Evolutionary conservation across 1,284 basidiomycete genomes (phyloP).

Genomic region (Leccinum subfulvum): DNA sequence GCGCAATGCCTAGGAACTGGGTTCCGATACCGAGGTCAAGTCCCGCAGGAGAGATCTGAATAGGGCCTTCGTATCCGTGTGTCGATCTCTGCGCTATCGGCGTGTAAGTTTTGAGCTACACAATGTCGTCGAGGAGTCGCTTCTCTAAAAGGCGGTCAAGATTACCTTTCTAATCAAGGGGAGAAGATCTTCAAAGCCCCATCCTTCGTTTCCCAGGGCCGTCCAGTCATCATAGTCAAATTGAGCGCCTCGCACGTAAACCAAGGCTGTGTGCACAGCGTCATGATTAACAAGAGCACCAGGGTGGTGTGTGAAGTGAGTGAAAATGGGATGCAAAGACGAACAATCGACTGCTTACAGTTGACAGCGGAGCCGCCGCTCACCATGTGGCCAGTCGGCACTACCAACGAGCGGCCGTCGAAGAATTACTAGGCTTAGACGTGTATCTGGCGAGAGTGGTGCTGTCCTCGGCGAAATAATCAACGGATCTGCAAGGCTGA

Average conservation of each 20-base stretch:
- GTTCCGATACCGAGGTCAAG: conserved; percentile 5
- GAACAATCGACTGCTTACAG: not conserved
- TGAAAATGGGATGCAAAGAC: no score
- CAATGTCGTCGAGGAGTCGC: not conserved
- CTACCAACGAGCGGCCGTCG: conserved; percentile 5
- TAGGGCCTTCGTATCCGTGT: conserved; percentile 11
- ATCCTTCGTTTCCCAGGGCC: conserved; percentile 48
- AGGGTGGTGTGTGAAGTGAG: not conserved
- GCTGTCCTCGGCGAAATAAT: not conserved
- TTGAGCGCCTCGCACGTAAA: conserved; percentile 52
- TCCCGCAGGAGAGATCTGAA: conserved; percentile 3
- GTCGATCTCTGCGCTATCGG: conserved; percentile 9
- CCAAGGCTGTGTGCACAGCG: conserved; percentile 38
- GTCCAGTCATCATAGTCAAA: conserved; percentile 62
- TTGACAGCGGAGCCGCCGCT: conserved; percentile 11
- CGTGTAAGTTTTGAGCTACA: conserved; percentile 8
- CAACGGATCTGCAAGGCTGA: conserved; percentile 7
- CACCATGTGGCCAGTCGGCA: conserved; percentile 3
- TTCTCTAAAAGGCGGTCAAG: not conserved
- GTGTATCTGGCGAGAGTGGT: conserved; percentile 1
- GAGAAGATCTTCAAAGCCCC: conserved; percentile 37
- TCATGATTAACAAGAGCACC: not conserved
- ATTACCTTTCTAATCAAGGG: conserved; percentile 11
- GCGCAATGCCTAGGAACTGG: conserved; percentile 10
- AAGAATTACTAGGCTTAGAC: conserved; percentile 6